A percentile compares a stretch with the other conserved stretches of the same genome.
Conservation (phyloP, 2,329 filamentous ascomycete genomes). For the Coleophoma eucalyptorum region DNA sequence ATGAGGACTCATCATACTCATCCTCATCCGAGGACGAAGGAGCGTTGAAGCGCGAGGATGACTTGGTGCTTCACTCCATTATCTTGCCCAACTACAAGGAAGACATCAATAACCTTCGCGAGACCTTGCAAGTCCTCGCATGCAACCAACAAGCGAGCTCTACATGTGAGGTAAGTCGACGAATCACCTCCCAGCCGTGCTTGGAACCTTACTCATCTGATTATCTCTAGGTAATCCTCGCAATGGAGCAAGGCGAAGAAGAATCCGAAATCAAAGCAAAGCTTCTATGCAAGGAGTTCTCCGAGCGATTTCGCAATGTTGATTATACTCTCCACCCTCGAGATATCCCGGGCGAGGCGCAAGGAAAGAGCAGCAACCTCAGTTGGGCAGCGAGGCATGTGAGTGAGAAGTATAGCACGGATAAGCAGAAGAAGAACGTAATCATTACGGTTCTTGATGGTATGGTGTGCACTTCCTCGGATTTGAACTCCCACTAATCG, state of each 20-base stretch:
- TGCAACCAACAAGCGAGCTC: constrained; percentile 60
- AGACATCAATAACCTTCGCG: constrained; percentile 62
- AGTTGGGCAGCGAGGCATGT: constrained; percentile 66
- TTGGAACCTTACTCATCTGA: neutral
- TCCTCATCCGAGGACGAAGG: constrained; percentile 6
- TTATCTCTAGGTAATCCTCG: constrained; percentile 59
- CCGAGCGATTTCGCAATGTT: constrained; percentile 62
- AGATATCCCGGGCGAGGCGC: constrained; percentile 63
- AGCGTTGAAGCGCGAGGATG: constrained; percentile 27
- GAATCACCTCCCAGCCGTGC: too few species aligned
- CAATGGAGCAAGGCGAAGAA: constrained; percentile 67
- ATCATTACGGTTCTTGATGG: constrained; percentile 71
- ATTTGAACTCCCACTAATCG: neutral
- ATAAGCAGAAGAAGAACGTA: constrained; percentile 50
- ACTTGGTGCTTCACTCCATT: constrained; percentile 57
- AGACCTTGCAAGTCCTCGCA: constrained; percentile 66
- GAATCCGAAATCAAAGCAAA: constrained; percentile 59
- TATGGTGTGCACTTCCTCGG: constrained; percentile 32
- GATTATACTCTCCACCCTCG: constrained; percentile 64
- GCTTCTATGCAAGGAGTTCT: constrained; percentile 57
- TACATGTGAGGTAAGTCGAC: constrained; percentile 63
- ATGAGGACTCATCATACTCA: constrained; percentile 39
- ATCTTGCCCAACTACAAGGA: constrained; percentile 74
- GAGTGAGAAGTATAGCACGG: constrained; percentile 54
- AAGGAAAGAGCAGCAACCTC: constrained; percentile 73